Evolutionary conservation across 2,329 filamentous ascomycete species (phyloP).

Genomic region (Arthrinium phaeospermum): DNA sequence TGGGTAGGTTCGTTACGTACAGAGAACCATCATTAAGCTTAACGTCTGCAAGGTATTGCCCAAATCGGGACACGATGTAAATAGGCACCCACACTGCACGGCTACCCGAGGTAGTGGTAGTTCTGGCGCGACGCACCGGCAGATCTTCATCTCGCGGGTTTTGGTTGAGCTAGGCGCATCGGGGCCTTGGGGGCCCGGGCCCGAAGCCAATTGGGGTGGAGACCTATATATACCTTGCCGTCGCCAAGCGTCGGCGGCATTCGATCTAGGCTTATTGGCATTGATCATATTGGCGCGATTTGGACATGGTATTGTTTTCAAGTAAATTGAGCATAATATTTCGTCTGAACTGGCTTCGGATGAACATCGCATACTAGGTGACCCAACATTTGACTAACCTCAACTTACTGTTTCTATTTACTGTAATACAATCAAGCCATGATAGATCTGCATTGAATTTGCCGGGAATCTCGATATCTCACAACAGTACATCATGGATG

Average conservation of each 20-base stretch:
- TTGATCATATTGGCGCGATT: too few species aligned
- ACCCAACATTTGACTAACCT: too few species aligned
- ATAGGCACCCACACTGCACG: background rate
- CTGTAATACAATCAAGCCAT: too few species aligned
- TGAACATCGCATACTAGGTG: too few species aligned
- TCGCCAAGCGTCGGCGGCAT: background rate
- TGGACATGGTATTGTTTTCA: too few species aligned
- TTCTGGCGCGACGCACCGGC: background rate
- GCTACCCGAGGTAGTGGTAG: background rate
- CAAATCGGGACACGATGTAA: background rate
- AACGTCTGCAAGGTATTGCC: background rate
- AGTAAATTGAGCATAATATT: too few species aligned
- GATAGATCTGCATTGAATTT: too few species aligned
- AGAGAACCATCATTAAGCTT: background rate
- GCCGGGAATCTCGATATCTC: too few species aligned
- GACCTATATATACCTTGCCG: background rate
- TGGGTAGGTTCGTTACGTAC: slow-evolving; percentile 12
- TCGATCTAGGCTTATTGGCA: background rate
- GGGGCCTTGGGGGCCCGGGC: background rate
- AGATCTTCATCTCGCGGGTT: background rate
- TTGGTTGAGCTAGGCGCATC: background rate
- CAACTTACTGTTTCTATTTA: too few species aligned
- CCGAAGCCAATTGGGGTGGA: background rate
- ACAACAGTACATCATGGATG: too few species aligned
- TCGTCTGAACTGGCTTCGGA: too few species aligned